Evolutionary conservation across 208 protist species (phyloP).

Genomic region (Leptomonas pyrrhocoris): DNA sequence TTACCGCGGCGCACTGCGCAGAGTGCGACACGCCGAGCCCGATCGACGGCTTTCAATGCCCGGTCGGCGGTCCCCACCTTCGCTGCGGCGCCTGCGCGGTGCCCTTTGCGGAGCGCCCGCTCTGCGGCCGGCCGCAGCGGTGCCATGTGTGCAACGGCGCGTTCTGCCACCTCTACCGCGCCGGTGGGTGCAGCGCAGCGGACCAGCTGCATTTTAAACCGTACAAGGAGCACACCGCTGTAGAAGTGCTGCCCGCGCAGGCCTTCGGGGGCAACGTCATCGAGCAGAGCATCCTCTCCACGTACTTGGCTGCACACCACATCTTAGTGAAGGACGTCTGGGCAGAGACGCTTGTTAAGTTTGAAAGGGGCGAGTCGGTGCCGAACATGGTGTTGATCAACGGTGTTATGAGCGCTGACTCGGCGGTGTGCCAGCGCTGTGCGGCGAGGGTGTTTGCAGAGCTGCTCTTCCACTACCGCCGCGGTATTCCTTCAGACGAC

Average conservation of each 20-base stretch:
- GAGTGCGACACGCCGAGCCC: conserved; percentile 57
- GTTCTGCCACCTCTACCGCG: conserved; percentile 83
- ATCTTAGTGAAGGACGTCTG: conserved; percentile 48
- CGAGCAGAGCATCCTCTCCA: conserved; percentile 73
- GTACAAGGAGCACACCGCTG: conserved; percentile 22
- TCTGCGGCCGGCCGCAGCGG: conserved; percentile 70
- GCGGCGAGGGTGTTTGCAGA: conserved; percentile 54
- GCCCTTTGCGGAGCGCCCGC: conserved; percentile 76
- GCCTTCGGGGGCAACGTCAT: conserved; percentile 75
- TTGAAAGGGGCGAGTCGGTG: conserved; percentile 52
- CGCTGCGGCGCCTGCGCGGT: conserved; percentile 45
- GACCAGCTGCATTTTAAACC: conserved; percentile 19
- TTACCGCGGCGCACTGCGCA: conserved; percentile 35
- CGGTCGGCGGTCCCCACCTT: conserved; percentile 50
- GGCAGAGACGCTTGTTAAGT: conserved; percentile 50
- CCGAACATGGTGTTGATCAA: conserved; percentile 66
- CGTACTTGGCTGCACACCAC: conserved; percentile 48
- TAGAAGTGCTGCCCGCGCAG: conserved; percentile 40
- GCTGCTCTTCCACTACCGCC: conserved; percentile 84
- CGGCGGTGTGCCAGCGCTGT: conserved; percentile 66
- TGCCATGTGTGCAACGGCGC: conserved; percentile 79
- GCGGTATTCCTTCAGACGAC: conserved; percentile 45
- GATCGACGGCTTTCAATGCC: conserved; percentile 75
- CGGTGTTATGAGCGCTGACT: conserved; percentile 38
- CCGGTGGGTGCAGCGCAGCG: conserved; percentile 34